Percentiles rank a stretch among this genome's conserved stretches.
Conservation (phyloP, 768 basidiomycete genomes). For the Pulveroboletus ravenelii region DNA sequence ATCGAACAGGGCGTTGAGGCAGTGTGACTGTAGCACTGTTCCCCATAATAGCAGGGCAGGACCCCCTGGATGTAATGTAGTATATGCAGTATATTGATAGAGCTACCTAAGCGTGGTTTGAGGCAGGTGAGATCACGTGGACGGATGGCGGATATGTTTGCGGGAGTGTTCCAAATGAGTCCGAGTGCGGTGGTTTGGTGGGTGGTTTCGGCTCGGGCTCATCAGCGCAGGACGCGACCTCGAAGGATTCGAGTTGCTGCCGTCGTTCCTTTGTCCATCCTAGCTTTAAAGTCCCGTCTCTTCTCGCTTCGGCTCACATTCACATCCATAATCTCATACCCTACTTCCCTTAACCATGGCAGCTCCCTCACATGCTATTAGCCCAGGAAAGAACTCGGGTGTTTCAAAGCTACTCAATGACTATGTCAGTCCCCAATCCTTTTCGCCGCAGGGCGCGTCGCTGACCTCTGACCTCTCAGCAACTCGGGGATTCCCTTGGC, state of each 20-base stretch:
- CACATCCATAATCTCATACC: background rate
- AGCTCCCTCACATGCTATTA: conserved; percentile 15
- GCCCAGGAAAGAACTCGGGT: conserved; percentile 28
- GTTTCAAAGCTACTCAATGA: conserved; percentile 58
- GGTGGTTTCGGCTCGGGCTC: conserved; percentile 19
- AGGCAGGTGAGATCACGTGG: conserved; percentile 22
- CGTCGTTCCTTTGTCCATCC: conserved; percentile 8
- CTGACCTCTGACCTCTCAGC: conserved; percentile 42
- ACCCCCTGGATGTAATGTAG: background rate
- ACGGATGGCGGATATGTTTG: conserved; percentile 3
- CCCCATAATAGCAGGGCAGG: background rate
- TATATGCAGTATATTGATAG: background rate
- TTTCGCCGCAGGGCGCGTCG: background rate
- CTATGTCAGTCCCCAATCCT: conserved; percentile 42
- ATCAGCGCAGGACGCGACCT: conserved; percentile 37
- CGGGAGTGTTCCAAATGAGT: conserved; percentile 29
- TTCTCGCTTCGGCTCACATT: background rate
- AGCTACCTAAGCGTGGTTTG: conserved; percentile 1
- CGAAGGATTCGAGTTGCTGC: conserved; percentile 8
- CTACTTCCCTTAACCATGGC: conserved; percentile 16
- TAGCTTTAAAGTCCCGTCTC: conserved; percentile 5
- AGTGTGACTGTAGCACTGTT: background rate
- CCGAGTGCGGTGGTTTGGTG: conserved; percentile 18
- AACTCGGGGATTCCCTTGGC: conserved; percentile 94
- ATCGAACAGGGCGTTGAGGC: background rate